These are phyloP conservation scores for Mucor ambiguus DNA, from an alignment of 371 early-diverging fungal genomes.

Conservation along the genomic window DNA sequence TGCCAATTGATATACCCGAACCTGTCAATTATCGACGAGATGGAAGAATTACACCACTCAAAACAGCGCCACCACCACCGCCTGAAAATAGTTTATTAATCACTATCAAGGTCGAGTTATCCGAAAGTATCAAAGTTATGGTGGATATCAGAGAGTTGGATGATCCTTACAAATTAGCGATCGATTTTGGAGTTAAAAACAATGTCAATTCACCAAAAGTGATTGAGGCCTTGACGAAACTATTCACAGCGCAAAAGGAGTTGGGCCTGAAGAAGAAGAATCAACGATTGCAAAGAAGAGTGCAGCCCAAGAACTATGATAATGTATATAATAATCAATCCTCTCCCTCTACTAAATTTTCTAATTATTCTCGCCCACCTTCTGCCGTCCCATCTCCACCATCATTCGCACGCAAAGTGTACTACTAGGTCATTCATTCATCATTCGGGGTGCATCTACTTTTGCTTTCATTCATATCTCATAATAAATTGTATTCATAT, in stretches of 20 bases:
- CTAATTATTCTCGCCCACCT: constrained; percentile 1
- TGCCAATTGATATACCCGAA: constrained; percentile 13
- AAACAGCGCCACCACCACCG: constrained; percentile 23
- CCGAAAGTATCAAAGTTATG: constrained; percentile 3
- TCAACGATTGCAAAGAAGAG: constrained; percentile 13
- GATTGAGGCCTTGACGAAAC: constrained; percentile 13
- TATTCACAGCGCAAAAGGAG: constrained; percentile 21
- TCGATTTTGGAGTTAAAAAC: constrained; percentile 14
- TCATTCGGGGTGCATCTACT: not conserved
- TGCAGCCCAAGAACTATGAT: not conserved
- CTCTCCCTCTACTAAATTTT: not conserved
- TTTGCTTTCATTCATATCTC: not conserved
- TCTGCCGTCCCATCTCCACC: not conserved
- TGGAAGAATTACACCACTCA: not conserved
- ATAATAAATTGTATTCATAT: not conserved
- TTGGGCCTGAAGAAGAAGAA: constrained; percentile 18
- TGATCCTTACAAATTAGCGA: constrained; percentile 19
- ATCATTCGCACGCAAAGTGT: constrained; percentile 15
- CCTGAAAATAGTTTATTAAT: constrained; percentile 15
- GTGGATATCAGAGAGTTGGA: constrained; percentile 23
- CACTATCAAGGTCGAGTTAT: constrained; percentile 19
- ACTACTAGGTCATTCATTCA: constrained; percentile 1
- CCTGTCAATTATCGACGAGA: constrained; percentile 15
- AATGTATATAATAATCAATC: constrained; percentile 11
- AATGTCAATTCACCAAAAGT: constrained; percentile 10